phyloP scores from a whole-genome alignment of 2,329 filamentous ascomycete species.

The Cordyceps javanica region DNA sequence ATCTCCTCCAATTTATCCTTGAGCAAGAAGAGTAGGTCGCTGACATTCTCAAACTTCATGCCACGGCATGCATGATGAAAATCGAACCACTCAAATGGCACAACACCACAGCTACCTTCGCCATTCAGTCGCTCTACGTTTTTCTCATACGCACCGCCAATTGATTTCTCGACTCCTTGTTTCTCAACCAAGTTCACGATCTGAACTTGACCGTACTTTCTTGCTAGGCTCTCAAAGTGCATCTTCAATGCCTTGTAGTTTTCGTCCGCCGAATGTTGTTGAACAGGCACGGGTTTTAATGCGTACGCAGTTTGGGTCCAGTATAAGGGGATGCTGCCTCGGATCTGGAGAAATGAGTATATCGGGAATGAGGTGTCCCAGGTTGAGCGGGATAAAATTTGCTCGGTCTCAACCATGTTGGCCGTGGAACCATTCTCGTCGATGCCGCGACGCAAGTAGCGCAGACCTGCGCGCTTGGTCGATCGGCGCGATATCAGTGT shows the following conservation, averaged over 20 bases:
- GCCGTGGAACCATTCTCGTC: slow-evolving; percentile 86
- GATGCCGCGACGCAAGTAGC: slow-evolving; percentile 84
- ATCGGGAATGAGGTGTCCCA: slow-evolving; percentile 59
- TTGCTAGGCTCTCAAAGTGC: slow-evolving; percentile 67
- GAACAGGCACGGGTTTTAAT: slow-evolving; percentile 76
- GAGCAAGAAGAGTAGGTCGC: slow-evolving; percentile 66
- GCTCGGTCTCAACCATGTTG: slow-evolving; percentile 92
- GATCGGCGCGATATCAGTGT: slow-evolving; percentile 89
- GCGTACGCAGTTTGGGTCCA: slow-evolving; percentile 94
- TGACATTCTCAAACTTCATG: slow-evolving; percentile 97
- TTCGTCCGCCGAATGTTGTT: slow-evolving; percentile 72
- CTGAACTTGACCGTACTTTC: slow-evolving; percentile 70
- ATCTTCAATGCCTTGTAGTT: slow-evolving; percentile 73
- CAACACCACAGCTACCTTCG: slow-evolving; percentile 39
- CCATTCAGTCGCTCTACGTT: slow-evolving; percentile 63
- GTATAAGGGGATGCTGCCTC: slow-evolving; percentile 89
- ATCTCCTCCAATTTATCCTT: slow-evolving; percentile 60
- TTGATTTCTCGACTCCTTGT: slow-evolving; percentile 70
- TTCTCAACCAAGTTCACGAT: slow-evolving; percentile 84
- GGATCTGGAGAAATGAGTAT: slow-evolving; percentile 79
- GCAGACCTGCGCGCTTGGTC: slow-evolving; percentile 75
- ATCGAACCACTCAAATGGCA: slow-evolving; percentile 87
- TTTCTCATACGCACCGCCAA: slow-evolving; percentile 72
- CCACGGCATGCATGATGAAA: slow-evolving; percentile 89
- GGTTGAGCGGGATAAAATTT: slow-evolving; percentile 69